A percentile compares a stretch with the other conserved stretches of the same genome.
Conservation (phyloP, 768 basidiomycete genomes). For the Lyophyllum atratum region DNA sequence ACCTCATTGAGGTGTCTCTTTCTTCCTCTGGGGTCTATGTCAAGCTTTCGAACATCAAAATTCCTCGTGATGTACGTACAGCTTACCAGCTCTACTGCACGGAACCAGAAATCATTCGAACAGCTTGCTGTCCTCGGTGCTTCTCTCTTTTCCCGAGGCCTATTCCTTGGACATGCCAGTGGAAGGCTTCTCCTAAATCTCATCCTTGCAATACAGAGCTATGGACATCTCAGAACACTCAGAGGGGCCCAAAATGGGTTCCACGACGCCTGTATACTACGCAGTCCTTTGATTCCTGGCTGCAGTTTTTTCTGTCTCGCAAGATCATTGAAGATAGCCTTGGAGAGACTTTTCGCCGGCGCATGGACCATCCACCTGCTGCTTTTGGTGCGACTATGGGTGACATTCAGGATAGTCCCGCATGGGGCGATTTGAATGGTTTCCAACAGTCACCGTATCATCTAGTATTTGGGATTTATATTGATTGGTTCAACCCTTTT, state of each 20-base stretch:
- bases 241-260: constrained; percentile 15
- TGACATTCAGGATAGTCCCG: too few species aligned
- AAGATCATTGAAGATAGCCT: constrained; percentile 19
- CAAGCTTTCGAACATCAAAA: constrained; percentile 1
- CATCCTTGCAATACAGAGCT: constrained; percentile 21
- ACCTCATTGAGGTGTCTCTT: constrained; percentile 9
- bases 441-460: constrained; percentile 15
- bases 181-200: constrained; percentile 18
- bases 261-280: constrained; percentile 17
- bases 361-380: constrained; percentile 2
- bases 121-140: constrained; percentile 28
- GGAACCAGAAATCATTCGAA: constrained; percentile 23
- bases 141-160: constrained; percentile 16
- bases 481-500: constrained; percentile 41
- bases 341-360: constrained; percentile 12
- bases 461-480: constrained; percentile 26
- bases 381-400: constrained; percentile 15
- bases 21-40: constrained; percentile 8
- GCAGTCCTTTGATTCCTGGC: constrained; percentile 26
- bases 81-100: constrained; percentile 12
- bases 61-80: constrained; percentile 26
- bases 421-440: constrained; percentile 18
- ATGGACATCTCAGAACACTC: constrained; percentile 14
- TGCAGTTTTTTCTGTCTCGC: constrained; percentile 26
- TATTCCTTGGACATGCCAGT: constrained; percentile 19